Base-by-base conservation (phyloP, 2,329 filamentous ascomycete species). In the Fusarium avenaceum region DNA sequence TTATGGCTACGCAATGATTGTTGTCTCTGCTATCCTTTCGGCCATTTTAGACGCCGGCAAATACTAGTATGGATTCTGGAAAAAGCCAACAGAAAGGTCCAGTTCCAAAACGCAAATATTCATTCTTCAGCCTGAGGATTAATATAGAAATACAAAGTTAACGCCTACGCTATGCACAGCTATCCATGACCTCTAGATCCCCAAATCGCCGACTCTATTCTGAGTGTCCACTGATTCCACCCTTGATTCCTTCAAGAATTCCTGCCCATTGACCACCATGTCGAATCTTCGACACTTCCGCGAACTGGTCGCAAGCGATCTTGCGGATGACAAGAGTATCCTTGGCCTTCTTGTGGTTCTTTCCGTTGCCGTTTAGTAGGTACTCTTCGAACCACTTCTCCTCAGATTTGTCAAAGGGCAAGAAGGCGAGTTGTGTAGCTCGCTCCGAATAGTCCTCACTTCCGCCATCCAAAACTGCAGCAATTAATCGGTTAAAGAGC, bases 291-390 rank as follows among this genome's bases (percentile, higher is more conserved):
- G 79, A 74, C 5, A 84, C 75, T 15, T 86, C 85, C 3, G 76
- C 75, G 55, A 89, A 82, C 57, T 83, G 87, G 14, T 92, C 90
- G 13, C 85, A 89, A 2, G 90, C 89, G 64, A 96, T 88, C 65
- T 85, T 87, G 70, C 92, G 87, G 84, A 94, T 90, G 70, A 93
- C 83, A 2, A 94, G 82, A 1, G 91, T 92, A 72, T 95, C 92
- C 74, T 87, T 90, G 5, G 91, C 89, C 24, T 86, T 87, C 66
- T 86, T 87, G 9, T 91, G 79, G 42, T 82, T 85, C 72, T 87
- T 88, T 4, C 91, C 91, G 44, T 88, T 87, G 13, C 91, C 90
- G 6, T 82, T 81, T 0, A 87, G 82, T 38, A 96, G 80, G 59
- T 86, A 90, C 26, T 90, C 86, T 69, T 90, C 88, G 65, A 96